Base-by-base conservation (phyloP, 78 protist species). In the Dictyostelium discoideum region DNA sequence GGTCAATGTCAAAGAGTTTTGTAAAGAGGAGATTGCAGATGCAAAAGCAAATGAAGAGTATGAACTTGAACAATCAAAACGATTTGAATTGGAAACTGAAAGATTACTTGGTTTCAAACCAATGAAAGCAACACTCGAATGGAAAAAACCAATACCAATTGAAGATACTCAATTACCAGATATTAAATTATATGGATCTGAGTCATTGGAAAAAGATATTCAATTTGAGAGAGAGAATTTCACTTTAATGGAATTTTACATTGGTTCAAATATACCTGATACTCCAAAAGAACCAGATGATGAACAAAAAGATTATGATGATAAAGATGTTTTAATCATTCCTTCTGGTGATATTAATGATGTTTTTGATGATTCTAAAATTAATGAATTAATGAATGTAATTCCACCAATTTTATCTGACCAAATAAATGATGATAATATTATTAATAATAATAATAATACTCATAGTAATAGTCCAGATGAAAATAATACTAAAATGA, bases 141-240 rank as follows among this genome's bases (percentile, higher is more conserved):
- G 84, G 84, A 9, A 14, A 8, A 29, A 42, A n/a, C 95, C 95
- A 24, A 16, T 22, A 22, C 78, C 46, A n/a, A 80, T 90, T 8
- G 95, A 90, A 6, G 44, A 29, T 1, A 37, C 14, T 22, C 26
- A 37, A 22, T 54, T 90, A 10, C 84, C 63, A 39, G 46, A 16
- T 65, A 42, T 73, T 14, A 65, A 26, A n/a, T 29, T 63, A 32
- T 79, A 48, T 20, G 95, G 95, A 0, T 48, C 54, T 1, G 88
- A 80, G 4, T 60, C 80, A 20, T 48, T 26, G 3, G 95, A 90
- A 73, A 80, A 72, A 54, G 77, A 42, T 37, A 54, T 50, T 24
- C 95, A 90, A 50, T 26, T 16, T 16, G 84, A 90, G 20, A 60
- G 95, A 39, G 95, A 90, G 57, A 90, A 90, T 65, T 82, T 22